Conservation (phyloP, 164 flowering plant genomes). For the Umbellularia californica region DNA sequence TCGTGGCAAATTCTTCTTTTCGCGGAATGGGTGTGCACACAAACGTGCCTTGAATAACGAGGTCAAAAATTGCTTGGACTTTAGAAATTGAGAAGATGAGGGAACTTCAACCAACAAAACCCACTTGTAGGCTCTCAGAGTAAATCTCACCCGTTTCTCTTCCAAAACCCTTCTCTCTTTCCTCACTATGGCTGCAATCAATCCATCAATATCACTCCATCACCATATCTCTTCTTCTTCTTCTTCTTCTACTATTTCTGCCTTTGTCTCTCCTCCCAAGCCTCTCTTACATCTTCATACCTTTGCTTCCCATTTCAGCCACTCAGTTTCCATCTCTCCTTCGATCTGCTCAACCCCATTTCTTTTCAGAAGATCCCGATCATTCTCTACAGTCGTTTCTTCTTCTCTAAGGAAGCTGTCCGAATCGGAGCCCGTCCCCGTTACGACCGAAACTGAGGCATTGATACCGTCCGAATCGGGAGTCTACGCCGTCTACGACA, state of each 20-base stretch:
- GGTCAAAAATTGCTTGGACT: no score
- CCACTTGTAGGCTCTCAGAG: no score
- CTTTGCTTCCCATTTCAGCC: conserved; percentile 11
- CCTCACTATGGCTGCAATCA: conserved; percentile 1
- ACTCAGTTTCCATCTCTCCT: conserved; percentile 20
- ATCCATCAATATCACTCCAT: background rate
- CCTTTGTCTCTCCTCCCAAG: conserved; percentile 1
- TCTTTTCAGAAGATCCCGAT: conserved; percentile 18
- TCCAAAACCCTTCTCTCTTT: background rate
- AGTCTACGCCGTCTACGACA: conserved; percentile 78
- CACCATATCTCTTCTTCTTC: background rate
- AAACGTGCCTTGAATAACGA: no score
- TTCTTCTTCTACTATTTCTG: background rate
- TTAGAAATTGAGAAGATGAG: no score
- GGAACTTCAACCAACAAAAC: no score
- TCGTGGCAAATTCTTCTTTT: no score
- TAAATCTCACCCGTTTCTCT: background rate
- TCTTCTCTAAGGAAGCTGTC: conserved; percentile 52
- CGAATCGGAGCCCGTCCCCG: conserved; percentile 41
- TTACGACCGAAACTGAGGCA: conserved; percentile 32
- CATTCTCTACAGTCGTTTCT: conserved; percentile 21
- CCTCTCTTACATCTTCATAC: conserved; percentile 1
- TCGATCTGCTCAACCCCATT: conserved; percentile 11
- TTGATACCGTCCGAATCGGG: conserved; percentile 51
- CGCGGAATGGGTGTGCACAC: no score